Conservation (phyloP, 169 alveolate genomes). For the Perkinsus chesapeaki region DNA sequence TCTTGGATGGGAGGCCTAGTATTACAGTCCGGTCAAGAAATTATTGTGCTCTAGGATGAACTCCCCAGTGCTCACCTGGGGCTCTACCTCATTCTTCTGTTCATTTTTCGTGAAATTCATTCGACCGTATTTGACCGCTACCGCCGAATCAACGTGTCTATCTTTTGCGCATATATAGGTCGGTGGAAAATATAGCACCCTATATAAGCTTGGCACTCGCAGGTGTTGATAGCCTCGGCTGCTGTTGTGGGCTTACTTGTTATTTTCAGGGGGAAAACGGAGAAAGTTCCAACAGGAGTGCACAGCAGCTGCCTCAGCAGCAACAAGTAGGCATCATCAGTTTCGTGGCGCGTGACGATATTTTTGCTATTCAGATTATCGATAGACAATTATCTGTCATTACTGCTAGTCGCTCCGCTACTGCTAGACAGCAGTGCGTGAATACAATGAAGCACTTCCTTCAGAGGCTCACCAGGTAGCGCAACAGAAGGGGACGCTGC, state of each 20-base stretch:
- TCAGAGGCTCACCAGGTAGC: not conserved
- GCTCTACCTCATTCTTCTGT: too few relatives aligned
- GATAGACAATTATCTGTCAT: not conserved
- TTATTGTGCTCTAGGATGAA: too few relatives aligned
- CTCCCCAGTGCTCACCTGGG: too few relatives aligned
- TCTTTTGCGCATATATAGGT: too few relatives aligned
- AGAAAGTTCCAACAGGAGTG: not conserved
- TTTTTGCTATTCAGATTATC: not conserved
- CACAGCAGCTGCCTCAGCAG: not conserved
- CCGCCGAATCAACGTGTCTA: too few relatives aligned
- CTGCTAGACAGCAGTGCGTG: not conserved
- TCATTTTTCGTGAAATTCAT: too few relatives aligned
- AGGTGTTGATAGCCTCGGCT: too few relatives aligned
- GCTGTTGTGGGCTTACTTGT: not conserved
- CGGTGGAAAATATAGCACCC: too few relatives aligned
- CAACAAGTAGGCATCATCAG: not conserved
- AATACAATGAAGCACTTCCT: not conserved
- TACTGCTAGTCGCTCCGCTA: not conserved
- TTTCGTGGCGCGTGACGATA: not conserved
- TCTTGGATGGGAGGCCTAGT: too few relatives aligned
- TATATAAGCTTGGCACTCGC: too few relatives aligned
- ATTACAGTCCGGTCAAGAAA: too few relatives aligned
- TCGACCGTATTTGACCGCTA: too few relatives aligned
- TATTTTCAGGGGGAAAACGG: not conserved
- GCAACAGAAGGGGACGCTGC: not conserved